Base-by-base conservation (phyloP, 768 basidiomycete genomes). In the Porpolomopsis calyptriformis region DNA sequence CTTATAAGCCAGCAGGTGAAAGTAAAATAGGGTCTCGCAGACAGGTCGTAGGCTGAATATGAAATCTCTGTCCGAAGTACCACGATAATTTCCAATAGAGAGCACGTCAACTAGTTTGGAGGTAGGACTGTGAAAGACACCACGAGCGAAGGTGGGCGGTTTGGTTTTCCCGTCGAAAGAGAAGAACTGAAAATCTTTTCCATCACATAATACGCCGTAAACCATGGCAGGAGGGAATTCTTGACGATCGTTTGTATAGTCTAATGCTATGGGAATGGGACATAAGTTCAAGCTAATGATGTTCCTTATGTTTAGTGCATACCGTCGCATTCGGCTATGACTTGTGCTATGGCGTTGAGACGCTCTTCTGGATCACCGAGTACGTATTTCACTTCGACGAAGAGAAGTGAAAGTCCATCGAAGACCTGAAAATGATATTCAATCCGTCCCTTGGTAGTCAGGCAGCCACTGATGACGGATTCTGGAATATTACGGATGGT, bases 11-110 rank as follows among this genome's bases (percentile, higher is more conserved):
- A 46, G 37, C 14, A 46, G 37, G 27, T 38, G 25, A 35, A 37
- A 46, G 45, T 38, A 46, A 24, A 46, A 46, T 19, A 46, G 14
- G 24, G 45, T 46, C 37, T 46, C 45, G 45, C 45, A 46, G 37
- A 46, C 38, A 39, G 45, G 45, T 22, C 45, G 33, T 27, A 46
- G 36, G 25, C 45, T 46, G 18, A 22, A 18, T 7, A 46, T 26
- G 36, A 46, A 46, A 19, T 46, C 34, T 19, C 20, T 18, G 3
- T 20, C 26, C 26, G 45, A 37, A 11, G 35, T 20, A 23, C 40
- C 37, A 27, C 27, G 34, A 27, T 46, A 46, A 46, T 27, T 25
- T 46, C 35, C 45, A 39, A 46, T 36, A 24, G 24, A 12, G 36
- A 46, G 45, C 23, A 20, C n/a, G 11, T 40, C n/a, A 3, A n/a